Percentiles rank a stretch among this genome's conserved stretches.
Conservation (phyloP, 2,329 filamentous ascomycete genomes). For the Hypomyces perniciosus region DNA sequence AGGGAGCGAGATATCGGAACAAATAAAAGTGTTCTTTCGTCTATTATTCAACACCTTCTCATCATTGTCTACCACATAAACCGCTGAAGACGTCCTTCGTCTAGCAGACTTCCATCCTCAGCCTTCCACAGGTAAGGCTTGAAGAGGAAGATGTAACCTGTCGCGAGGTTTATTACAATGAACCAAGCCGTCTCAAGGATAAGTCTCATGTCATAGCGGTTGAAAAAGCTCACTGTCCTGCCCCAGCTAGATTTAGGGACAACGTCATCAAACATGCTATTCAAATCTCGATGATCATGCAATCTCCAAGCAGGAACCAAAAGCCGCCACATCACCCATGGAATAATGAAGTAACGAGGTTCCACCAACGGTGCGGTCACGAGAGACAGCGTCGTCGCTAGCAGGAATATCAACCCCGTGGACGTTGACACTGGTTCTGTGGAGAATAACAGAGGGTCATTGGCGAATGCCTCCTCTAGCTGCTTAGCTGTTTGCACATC, state of each 20-base stretch:
- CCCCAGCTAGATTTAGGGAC: neutral
- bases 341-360: conserved; percentile 91
- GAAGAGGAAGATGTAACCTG: conserved; percentile 66
- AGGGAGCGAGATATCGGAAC: neutral
- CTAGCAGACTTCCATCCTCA: conserved; percentile 45
- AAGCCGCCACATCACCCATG: conserved; percentile 89
- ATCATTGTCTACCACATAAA: conserved; percentile 69
- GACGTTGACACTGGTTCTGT: conserved; percentile 38
- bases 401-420: conserved; percentile 52
- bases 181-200: conserved; percentile 64
- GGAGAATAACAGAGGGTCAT: conserved; percentile 23
- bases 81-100: conserved; percentile 57
- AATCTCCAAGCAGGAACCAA: conserved; percentile 55
- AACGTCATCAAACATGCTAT: neutral
- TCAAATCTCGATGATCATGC: conserved; percentile 14
- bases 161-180: conserved; percentile 55
- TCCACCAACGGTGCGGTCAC: conserved; percentile 89
- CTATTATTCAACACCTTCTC: too few relatives aligned
- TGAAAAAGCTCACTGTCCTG: conserved; percentile 9
- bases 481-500: neutral
- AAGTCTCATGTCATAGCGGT: conserved; percentile 41
- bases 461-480: conserved; percentile 16
- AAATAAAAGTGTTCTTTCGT: neutral
- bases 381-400: conserved; percentile 70
- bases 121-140: conserved; percentile 61